Evolutionary conservation across 208 protist genomes (phyloP), one percentile per base, ranked within the genome.

Genomic region (Phytomonas serpens): DNA sequence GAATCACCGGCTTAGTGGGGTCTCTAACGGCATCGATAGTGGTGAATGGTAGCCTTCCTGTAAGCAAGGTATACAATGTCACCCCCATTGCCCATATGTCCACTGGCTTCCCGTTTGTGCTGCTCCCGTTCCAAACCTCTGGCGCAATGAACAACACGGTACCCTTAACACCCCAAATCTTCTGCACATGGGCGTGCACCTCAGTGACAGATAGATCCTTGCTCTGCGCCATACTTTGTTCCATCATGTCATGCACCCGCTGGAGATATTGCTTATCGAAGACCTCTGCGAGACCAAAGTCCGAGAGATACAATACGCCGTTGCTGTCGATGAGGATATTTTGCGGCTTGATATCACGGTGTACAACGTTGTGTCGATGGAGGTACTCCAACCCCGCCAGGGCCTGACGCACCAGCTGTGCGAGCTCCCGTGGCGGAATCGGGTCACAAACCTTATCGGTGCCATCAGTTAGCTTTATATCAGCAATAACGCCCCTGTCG

Each of bases 21-120:
- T 82, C 68, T 9, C 68, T 69, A 52, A 93, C 89, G 30, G 85
- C 79, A 52, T 87, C 73, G 38, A 92, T 83, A 61, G 85, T 83
- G 31, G 74, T 61, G 79, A 99, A 99, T 47, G 98, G 98, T 27
- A 99, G 86, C 10, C 38, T 61, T 1, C 93, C 94, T 47, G 90
- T 88, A 16, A 99, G 83, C 69, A 97, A 81, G 27, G 88, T 83
- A 78, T 90, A 97, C 36, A 97, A 77, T 34, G 89, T 95, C 3
- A 97, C 93, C 34, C 93, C 93, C 66, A 92, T 71, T 4, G 89
- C 87, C 92, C 93, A 97, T 63, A 96, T 84, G 67, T 97, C 93
- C 33, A 93, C 81, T 34, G 87, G 78, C 37, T 87, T 82, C 3
- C 90, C 94, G 74, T 97, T 97, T 30, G 63, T 76, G 57, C 51